Conservation (phyloP, 2,329 filamentous ascomycete genomes). For the Leptographium wingfieldii region DNA sequence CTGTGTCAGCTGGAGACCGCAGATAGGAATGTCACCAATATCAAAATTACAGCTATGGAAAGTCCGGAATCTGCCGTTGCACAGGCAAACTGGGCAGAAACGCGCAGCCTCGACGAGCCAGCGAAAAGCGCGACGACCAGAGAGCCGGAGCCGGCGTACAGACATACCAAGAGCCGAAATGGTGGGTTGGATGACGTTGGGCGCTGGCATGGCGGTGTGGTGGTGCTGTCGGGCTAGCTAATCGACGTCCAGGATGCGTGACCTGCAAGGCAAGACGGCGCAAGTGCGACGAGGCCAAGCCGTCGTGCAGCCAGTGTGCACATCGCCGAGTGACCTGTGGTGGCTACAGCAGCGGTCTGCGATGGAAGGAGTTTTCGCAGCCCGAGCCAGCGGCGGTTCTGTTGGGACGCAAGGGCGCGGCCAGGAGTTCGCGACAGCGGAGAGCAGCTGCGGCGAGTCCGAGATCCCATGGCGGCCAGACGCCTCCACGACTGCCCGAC, state of each 20-base stretch:
- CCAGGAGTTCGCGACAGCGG: background rate
- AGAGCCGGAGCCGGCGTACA: background rate
- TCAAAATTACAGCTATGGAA: too few relatives aligned
- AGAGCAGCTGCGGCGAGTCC: background rate
- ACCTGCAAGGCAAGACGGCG: conserved; percentile 4
- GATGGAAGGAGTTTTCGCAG: conserved; percentile 3
- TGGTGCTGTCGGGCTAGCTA: background rate
- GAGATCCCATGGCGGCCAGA: background rate
- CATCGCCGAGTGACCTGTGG: background rate
- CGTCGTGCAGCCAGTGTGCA: background rate
- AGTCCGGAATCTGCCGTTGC: too few relatives aligned
- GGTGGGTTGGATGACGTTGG: background rate
- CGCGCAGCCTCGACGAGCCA: background rate
- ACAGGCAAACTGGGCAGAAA: background rate
- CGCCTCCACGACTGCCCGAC: background rate
- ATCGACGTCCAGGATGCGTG: background rate
- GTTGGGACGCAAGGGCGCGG: background rate
- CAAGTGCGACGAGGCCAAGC: conserved; percentile 5
- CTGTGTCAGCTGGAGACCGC: too few relatives aligned
- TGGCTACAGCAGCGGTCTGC: conserved; percentile 1
- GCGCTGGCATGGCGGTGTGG: background rate
- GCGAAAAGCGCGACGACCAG: background rate
- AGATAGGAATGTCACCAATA: too few relatives aligned
- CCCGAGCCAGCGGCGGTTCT: background rate
- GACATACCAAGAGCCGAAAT: conserved; percentile 5